Base-by-base conservation (phyloP, 306 rosid genomes). In the Biancaea sappan region DNA sequence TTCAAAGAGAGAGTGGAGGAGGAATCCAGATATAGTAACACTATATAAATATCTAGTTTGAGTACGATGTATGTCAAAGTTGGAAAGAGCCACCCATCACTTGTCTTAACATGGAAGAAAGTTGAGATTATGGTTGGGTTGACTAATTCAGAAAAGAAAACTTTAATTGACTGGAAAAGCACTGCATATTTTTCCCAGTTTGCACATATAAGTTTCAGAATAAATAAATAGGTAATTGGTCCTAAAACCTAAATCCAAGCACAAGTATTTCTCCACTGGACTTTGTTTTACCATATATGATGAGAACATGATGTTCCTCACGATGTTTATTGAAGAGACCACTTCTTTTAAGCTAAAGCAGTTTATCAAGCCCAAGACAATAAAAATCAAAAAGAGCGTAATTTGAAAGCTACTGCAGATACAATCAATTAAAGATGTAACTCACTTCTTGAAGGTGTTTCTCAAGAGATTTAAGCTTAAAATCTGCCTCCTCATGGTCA, bases 381-480 rank as follows among this genome's bases (percentile, higher is more conserved):
- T 40, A 66, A 77, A 50, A 72, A 16, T 3, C 22, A 71, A 48
- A 22, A 52, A 48, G 28, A 52, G 11, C 38, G 5, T 24, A 56
- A 51, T 28, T 65, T 15, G 5, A 26, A 19, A 26, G 52, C 26
- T 16, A 38, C 10, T 11, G 59, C 56, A 66, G 19, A 66, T 48
- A 25, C 56, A 16, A 65, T 47, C 75, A 40, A 41, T 51, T 35
- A 21, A 52, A 44, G 46, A 29, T 54, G 26, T 24, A 66, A 89
- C 91, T 85, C 68, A 93, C 98, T 82, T 93, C 97, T 75, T 89
- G 97, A 40, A 93, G 71, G 74, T 89, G 91, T 76, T 90, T 93
- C 76, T 87, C 97, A 67, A 93, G 84, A 76, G 90, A 85, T 78
- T 78, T 87, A 74, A 93, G 91, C 79, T 88, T 93, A 5, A 79